Percentiles rank a stretch among this genome's conserved stretches.
Evolutionary conservation across 257 asterid genomes (phyloP).

Genomic region (Knoxia roxburghii): DNA sequence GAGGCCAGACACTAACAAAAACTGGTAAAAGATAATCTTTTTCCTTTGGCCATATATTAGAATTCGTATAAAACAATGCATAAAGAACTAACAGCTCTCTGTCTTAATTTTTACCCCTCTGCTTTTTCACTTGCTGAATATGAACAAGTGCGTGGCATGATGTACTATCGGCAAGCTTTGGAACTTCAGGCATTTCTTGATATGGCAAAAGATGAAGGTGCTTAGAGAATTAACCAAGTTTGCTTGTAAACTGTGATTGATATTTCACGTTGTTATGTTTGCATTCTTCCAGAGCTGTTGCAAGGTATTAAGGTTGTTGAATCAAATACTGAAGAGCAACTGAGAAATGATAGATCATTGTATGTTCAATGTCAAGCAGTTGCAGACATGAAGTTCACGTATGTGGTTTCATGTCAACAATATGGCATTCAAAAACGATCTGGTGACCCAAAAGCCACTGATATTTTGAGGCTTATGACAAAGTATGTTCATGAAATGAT

Average conservation of each 20-base stretch:
- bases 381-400: constrained; percentile 91
- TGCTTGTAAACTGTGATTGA: constrained; percentile 7
- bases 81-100: not conserved
- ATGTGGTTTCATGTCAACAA: constrained; percentile 90
- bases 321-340: constrained; percentile 57
- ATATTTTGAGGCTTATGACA: constrained; percentile 88
- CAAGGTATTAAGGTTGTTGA: constrained; percentile 89
- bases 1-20: constrained; percentile 97
- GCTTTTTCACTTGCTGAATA: not conserved
- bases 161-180: constrained; percentile 97
- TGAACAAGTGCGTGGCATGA: constrained; percentile 87
- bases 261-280: constrained; percentile 15
- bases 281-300: constrained; percentile 62
- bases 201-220: constrained; percentile 96
- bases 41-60: constrained; percentile 11
- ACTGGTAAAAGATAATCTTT: constrained; percentile 45
- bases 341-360: constrained; percentile 61
- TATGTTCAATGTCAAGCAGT: constrained; percentile 83
- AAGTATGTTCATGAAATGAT: constrained; percentile 38
- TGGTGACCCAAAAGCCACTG: constrained; percentile 70
- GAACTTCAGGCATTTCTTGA: constrained; percentile 98
- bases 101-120: not conserved
- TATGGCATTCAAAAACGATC: constrained; percentile 91
- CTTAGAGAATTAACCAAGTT: constrained; percentile 15
- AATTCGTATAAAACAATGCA: not conserved